Base-by-base conservation (phyloP, 106 monocot species). In the Dioscorea zingiberensis region DNA sequence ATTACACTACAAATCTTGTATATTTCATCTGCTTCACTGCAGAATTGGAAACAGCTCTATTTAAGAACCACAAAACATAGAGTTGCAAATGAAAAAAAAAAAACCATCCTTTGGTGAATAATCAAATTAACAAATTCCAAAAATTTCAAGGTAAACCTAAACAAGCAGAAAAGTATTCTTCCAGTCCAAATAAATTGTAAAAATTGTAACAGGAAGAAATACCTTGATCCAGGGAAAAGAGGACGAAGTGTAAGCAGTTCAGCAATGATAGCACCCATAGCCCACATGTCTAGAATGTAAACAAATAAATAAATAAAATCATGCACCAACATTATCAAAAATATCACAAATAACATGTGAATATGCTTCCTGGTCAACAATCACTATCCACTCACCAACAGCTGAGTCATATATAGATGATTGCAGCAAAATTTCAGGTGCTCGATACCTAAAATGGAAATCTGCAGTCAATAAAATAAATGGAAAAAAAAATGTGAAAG, bases 1-100 rank as follows among this genome's bases (percentile, higher is more conserved):
- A 88, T 88, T 19, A 88, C 72, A 64, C 72, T 76, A 66, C 88
- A 88, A 30, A 88, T 88, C 76, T 88, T 84, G 70, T 76, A 70
- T n/a, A 84, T 84, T 70, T 88, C 84, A 73, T 88, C 88, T 32
- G 69, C 78, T 60, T 88, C 88, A 71, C 81, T 84, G 81, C 55
- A 70, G 4, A 38, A 38, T 38, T 38, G 10, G 38, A 38, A 38
- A 38, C 38, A 38, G 38, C 38, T 38, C 38, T 10, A 38, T 6
- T 38, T 38, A 6, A 38, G 38, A 38, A 38, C 38, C 6, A 38
- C 9, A 38, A 10, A 38, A 38, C 1, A 6, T 2, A 10, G 38
- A n/a, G n/a, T n/a, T 38, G 30, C 30, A 30, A 30, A 30, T 3
- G 38, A 10, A 6, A 38, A 38, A 38, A 10, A 0, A 38, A n/a